These are phyloP conservation scores for Diplodia seriata DNA, from an alignment of 2,329 filamentous ascomycete genomes.

Conservation along the genomic window DNA sequence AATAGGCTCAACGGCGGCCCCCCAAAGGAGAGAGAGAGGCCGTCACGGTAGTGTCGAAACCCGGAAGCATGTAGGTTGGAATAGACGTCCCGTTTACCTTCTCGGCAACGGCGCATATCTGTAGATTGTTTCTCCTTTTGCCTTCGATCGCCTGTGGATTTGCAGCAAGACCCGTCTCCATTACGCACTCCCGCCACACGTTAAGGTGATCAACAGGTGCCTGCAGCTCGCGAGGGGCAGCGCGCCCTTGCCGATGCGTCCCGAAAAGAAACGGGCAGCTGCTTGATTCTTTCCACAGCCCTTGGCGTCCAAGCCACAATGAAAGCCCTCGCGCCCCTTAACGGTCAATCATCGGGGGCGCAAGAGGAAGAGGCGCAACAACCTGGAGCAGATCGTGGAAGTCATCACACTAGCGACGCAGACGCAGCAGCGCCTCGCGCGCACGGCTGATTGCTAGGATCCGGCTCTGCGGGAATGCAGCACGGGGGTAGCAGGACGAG, in stretches of 20 bases:
- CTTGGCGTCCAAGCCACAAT: constrained; percentile 21
- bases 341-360: constrained; percentile 17
- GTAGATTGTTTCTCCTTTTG: constrained; percentile 30
- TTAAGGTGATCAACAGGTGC: neutral
- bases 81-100: constrained; percentile 11
- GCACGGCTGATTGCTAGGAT: constrained; percentile 27
- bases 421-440: constrained; percentile 5
- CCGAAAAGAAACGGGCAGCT: constrained; percentile 5
- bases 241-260: constrained; percentile 12
- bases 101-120: constrained; percentile 25
- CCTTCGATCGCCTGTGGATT: constrained; percentile 16
- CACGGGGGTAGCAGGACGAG: neutral
- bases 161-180: constrained; percentile 11
- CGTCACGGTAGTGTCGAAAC: constrained; percentile 1
- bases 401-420: constrained; percentile 17
- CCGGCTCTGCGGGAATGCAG: constrained; percentile 16
- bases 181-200: neutral
- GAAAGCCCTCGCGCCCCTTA: constrained; percentile 2
- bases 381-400: constrained; percentile 18
- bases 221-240: neutral
- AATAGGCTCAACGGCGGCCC: constrained; percentile 27
- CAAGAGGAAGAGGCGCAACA: constrained; percentile 15
- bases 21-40: neutral
- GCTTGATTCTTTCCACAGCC: neutral
- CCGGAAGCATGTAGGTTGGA: neutral